Evolutionary conservation across 2,329 filamentous ascomycete genomes (phyloP), one percentile per base, ranked within the genome.

Genomic region (Fusarium scirpi): DNA sequence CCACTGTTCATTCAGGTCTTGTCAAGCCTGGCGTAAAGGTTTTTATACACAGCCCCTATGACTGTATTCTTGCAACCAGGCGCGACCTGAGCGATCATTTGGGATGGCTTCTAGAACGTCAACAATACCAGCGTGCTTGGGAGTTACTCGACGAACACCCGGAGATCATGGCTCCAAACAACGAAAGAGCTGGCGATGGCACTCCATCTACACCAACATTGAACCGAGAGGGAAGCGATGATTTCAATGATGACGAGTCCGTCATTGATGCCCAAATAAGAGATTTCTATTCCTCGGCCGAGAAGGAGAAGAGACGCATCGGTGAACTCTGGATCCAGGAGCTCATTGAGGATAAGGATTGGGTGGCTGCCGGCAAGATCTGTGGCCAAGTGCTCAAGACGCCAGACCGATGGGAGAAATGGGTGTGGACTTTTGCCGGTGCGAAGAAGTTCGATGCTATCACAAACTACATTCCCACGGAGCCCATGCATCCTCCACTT

Each of bases 11-110:
- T 76, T 80, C 87, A 58, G 84, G 84, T 73, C 78, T 92, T 69
- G 74, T 85, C 71, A 86, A 89, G 75, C 84, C 83, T 53, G 86
- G 87, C 3, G 79, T 86, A 73, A 86, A 98, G 76, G 92, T 99
- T 18, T 98, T 98, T 78, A 93, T 99, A 43, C 94, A 97, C 76
- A 98, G 94, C 74, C 96, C 96, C 0, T 99, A 97, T 77, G 96
- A 99, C 80, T 98, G 94, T 75, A 91, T 98, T n/a, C 83, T 98
- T 58, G 93, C 94, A 1, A 93, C 96, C 4, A 94, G 94, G 77
- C 87, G 96, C 72, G 94, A 97, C 76, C 85, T 97, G 18, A 85
- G 89, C 6, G 96, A 99, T 80, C 94, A 97, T 76, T 83, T 98
- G 24, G 84, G 86, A 10, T 99, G 95, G 95, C 84, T 98, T 16